These are phyloP conservation scores for Cucumis variabilis DNA, from an alignment of 331 rosid species.

Conservation along the genomic window DNA sequence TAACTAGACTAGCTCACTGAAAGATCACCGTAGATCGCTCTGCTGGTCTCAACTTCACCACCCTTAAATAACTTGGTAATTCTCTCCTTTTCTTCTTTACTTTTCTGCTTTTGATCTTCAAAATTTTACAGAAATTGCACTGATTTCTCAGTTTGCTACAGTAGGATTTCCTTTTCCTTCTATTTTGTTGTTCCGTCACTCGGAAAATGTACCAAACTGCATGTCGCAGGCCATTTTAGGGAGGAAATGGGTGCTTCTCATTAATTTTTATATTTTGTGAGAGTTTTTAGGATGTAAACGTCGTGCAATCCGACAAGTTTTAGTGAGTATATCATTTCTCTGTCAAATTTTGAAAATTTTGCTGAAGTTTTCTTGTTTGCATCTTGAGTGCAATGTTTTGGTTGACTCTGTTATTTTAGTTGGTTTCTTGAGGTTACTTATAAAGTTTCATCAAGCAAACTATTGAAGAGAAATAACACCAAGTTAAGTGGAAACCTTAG, in stretches of 20 bases:
- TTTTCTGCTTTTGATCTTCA: slow-evolving; percentile 17
- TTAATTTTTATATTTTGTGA: background rate
- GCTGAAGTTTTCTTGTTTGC: slow-evolving; percentile 30
- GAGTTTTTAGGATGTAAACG: background rate
- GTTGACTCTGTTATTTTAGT: slow-evolving; percentile 3
- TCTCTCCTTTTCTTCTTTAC: slow-evolving; percentile 9
- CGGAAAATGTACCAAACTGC: slow-evolving; percentile 16
- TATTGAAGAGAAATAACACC: no score
- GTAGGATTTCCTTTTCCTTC: background rate
- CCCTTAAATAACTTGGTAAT: slow-evolving; percentile 1
- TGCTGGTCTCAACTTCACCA: background rate
- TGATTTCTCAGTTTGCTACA: background rate
- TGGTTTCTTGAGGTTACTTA: background rate
- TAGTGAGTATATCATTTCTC: background rate
- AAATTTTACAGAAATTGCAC: background rate
- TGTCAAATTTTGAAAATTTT: background rate
- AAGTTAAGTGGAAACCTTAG: no score
- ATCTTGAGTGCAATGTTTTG: background rate
- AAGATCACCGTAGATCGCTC: slow-evolving; percentile 20
- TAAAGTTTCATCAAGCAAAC: background rate
- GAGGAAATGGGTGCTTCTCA: background rate
- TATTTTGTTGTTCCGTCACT: slow-evolving; percentile 7
- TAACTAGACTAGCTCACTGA: background rate
- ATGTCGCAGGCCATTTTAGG: background rate
- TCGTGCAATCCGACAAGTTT: background rate